Base-by-base conservation (phyloP, 192 early-diverging fungal genomes). In the Entomortierella parvispora region DNA sequence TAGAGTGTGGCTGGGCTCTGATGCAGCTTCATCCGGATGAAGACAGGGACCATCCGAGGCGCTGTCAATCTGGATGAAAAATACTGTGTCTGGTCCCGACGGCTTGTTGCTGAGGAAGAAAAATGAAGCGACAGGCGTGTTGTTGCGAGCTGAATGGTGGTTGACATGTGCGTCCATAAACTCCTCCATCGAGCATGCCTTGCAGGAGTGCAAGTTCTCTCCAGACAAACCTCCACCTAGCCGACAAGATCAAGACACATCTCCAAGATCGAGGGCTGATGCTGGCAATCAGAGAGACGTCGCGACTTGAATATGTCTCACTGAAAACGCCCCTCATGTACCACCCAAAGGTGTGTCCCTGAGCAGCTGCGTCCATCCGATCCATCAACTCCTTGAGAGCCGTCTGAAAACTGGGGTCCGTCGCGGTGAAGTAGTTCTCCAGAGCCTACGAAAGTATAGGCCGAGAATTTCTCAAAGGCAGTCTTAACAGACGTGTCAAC, bases 1-100 rank as follows among this genome's bases (percentile, higher is more conserved):
- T 0, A 49, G 14, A 62, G 31, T 0, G 0, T 62, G 46, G 59
- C 29, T 2, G 59, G 49, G 1, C 59, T 34, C 17, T 62, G 45
- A 63, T 51, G 49, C 33, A 63, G 28, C 25, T 63, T 52, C 49
- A 63, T 49, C 46, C 51, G 61, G 3, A 51, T 23, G 22, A 52
- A 63, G 18, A 61, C 59, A 2, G 46, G 59, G 1, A 61, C 46
- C 18, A 34, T 12, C 22, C 59, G 44, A 2, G 33, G n/a, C 8
- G 20, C 23, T 46, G 59, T 49, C 59, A 15, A 48, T 63, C 34
- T 44, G 47, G 47, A 49, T 49, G 47, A 49, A 49, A 18, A 49
- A 49, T 5, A 49, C 47, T 18, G n/a, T 5, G 22, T 49, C 47
- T 49, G 47, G 47, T 49, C 47, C 47, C 47, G 47, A 49, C 47